Conservation (phyloP, 208 protist genomes). For the Trypanosoma conorhini region DNA sequence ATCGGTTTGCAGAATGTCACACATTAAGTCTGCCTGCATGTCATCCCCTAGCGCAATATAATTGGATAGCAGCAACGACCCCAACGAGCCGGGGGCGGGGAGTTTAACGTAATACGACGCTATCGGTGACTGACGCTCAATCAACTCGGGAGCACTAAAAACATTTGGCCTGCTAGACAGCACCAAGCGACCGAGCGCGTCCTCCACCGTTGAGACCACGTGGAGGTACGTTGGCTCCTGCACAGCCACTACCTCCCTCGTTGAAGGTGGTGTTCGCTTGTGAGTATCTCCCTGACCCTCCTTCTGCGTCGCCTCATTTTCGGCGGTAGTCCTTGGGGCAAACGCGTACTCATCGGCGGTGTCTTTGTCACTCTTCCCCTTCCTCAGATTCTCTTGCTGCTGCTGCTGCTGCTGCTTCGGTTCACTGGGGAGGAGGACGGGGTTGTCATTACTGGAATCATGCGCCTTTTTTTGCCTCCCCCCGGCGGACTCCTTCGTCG, state of each 20-base stretch:
- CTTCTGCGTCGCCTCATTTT: background rate
- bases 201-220: conserved; percentile 64
- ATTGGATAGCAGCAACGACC: conserved; percentile 53
- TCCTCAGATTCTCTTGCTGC: conserved; percentile 24
- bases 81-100: conserved; percentile 52
- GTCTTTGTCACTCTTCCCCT: background rate
- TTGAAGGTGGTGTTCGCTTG: background rate
- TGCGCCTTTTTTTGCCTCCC: conserved; percentile 11
- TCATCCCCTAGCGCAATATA: conserved; percentile 64
- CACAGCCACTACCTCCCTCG: conserved; percentile 10
- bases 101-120: conserved; percentile 64
- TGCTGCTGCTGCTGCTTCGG: background rate
- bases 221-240: conserved; percentile 54
- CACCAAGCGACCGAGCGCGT: conserved; percentile 52
- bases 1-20: conserved; percentile 73
- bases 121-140: conserved; percentile 34
- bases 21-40: conserved; percentile 66
- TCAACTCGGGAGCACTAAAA: conserved; percentile 52
- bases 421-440: background rate
- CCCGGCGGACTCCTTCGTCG: background rate
- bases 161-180: conserved; percentile 56
- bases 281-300: background rate
- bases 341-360: background rate
- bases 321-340: background rate
- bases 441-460: background rate